phyloP scores from a whole-genome alignment of 306 rosid species.

The Hippophae rhamnoides region DNA sequence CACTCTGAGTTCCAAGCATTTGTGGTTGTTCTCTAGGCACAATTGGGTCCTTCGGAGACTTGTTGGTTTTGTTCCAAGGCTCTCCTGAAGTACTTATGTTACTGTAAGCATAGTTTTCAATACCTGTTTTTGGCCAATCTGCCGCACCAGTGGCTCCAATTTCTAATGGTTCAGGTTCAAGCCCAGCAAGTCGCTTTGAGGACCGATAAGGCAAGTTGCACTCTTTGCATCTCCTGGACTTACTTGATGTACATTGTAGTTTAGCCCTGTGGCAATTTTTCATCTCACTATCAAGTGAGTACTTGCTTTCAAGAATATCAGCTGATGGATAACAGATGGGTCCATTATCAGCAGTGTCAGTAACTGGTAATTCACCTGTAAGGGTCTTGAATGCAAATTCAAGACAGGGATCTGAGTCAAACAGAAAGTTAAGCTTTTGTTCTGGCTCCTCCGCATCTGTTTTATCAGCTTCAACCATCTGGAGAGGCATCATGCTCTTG shows the following conservation, averaged over 20 bases:
- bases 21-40: slow-evolving; percentile 18
- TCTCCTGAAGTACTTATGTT: slow-evolving; percentile 9
- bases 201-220: slow-evolving; percentile 27
- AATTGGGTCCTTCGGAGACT: slow-evolving; percentile 20
- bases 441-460: slow-evolving; percentile 25
- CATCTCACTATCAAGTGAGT: slow-evolving; percentile 17
- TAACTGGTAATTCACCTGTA: slow-evolving; percentile 56
- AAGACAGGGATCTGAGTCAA: slow-evolving; percentile 37
- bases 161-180: slow-evolving; percentile 41
- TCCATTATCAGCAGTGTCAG: slow-evolving; percentile 22
- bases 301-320: slow-evolving; percentile 15
- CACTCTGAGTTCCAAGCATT: slow-evolving; percentile 18
- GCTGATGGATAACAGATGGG: slow-evolving; percentile 22
- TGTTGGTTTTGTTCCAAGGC: slow-evolving; percentile 21
- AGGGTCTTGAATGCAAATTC: slow-evolving; percentile 51
- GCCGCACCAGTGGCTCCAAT: slow-evolving; percentile 17
- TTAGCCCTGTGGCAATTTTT: slow-evolving; percentile 28
- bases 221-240: slow-evolving; percentile 37
- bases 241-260: slow-evolving; percentile 23
- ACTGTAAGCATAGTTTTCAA: no score
- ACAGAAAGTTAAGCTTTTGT: slow-evolving; percentile 22
- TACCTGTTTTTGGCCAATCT: slow-evolving; percentile 12
- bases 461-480: slow-evolving; percentile 30
- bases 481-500: slow-evolving; percentile 12
- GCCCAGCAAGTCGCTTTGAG: slow-evolving; percentile 48